These are phyloP conservation scores for Xylariales sp. DNA, from an alignment of 2,329 filamentous ascomycete species.

Conservation along the genomic window DNA sequence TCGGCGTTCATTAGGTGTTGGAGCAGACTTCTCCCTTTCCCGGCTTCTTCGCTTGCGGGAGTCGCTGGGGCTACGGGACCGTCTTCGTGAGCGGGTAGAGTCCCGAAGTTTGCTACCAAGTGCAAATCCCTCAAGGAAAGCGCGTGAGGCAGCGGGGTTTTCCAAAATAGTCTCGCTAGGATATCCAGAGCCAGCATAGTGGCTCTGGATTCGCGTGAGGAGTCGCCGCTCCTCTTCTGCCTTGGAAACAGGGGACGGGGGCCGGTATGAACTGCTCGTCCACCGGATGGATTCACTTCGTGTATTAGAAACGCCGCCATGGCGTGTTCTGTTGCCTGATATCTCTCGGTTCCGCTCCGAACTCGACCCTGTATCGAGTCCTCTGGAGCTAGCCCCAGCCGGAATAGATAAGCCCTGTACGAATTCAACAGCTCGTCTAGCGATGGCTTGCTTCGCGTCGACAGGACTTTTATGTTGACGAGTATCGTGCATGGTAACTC, in stretches of 20 bases:
- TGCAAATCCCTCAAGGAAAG: constrained; percentile 22
- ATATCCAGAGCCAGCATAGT: constrained; percentile 11
- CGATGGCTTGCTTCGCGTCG: constrained; percentile 17
- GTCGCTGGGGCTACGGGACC: too few relatives aligned
- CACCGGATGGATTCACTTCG: too few relatives aligned
- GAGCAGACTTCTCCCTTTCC: too few relatives aligned
- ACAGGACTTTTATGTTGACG: constrained; percentile 6
- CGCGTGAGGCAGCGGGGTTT: constrained; percentile 18
- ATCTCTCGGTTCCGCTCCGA: background rate
- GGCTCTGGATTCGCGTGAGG: constrained; percentile 12
- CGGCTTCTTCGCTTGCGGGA: too few relatives aligned
- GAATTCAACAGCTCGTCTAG: constrained; percentile 7
- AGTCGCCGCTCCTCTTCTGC: constrained; percentile 11
- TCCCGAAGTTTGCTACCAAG: constrained; percentile 10
- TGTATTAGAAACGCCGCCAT: too few relatives aligned
- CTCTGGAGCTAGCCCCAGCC: background rate
- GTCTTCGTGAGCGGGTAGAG: too few relatives aligned
- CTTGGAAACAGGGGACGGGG: too few relatives aligned
- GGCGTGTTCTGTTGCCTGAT: background rate
- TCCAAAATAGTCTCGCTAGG: constrained; percentile 13
- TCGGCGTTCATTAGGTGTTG: too few relatives aligned
- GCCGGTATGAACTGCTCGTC: too few relatives aligned
- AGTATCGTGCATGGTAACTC: constrained; percentile 9
- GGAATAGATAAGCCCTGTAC: constrained; percentile 6
- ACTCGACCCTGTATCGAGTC: background rate